phyloP scores from a whole-genome alignment of 495 filamentous ascomycete genomes.

The Penicillium silybi region DNA sequence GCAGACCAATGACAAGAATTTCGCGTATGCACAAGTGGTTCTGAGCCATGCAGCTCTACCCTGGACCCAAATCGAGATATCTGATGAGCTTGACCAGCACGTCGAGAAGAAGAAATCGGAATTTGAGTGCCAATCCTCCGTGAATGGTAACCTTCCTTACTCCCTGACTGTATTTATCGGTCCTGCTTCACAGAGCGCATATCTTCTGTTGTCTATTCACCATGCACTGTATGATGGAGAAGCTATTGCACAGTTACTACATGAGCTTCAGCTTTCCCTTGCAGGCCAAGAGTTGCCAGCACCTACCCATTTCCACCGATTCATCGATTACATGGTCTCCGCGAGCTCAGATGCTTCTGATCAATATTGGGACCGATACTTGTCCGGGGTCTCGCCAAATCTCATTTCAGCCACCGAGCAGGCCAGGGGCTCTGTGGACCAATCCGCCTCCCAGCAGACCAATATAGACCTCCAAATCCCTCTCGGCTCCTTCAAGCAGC shows the following conservation, averaged over 20 bases:
- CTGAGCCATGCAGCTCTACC: constrained; percentile 27
- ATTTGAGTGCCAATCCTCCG: constrained; percentile 19
- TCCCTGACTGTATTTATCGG: constrained; percentile 21
- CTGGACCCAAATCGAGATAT: constrained; percentile 17
- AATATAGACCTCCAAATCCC: constrained; percentile 20
- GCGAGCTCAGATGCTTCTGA: constrained; percentile 39
- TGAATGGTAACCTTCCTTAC: constrained; percentile 27
- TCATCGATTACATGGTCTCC: constrained; percentile 45
- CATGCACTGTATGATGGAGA: constrained; percentile 80
- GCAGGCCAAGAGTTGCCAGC: constrained; percentile 37
- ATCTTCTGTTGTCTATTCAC: constrained; percentile 62
- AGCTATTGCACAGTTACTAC: constrained; percentile 59
- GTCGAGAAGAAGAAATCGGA: constrained; percentile 18
- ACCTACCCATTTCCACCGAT: constrained; percentile 25
- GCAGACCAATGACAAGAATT: constrained; percentile 42
- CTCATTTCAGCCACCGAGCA: constrained; percentile 26
- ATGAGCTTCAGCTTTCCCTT: constrained; percentile 58
- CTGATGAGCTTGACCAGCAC: constrained; percentile 11
- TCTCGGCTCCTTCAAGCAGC: constrained; percentile 42
- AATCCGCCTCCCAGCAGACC: constrained; percentile 18
- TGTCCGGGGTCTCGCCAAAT: constrained; percentile 47
- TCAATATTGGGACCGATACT: constrained; percentile 56
- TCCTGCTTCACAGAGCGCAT: constrained; percentile 3
- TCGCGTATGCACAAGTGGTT: constrained; percentile 59
- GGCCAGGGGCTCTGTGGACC: constrained; percentile 5